Evolutionary conservation across 352 stramenopile species (phyloP).

Genomic region (Thraustochytrium sp.): DNA sequence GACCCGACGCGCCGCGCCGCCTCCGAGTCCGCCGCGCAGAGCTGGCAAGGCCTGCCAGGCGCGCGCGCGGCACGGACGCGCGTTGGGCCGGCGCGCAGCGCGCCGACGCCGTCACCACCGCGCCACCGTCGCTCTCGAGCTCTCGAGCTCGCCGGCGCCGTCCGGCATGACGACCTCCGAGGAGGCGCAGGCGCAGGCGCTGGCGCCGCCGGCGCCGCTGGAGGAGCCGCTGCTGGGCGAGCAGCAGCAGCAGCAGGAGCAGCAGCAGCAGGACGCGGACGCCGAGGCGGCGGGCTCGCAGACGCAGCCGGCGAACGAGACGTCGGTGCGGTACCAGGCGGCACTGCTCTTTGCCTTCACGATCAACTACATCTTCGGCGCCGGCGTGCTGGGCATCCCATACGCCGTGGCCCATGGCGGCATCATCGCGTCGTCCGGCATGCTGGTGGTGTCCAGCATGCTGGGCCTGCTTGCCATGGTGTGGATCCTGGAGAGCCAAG

Average conservation of each 20-base stretch:
- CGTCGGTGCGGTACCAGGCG: background rate
- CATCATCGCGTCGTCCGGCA: conserved; percentile 14
- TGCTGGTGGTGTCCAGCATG: conserved; percentile 26
- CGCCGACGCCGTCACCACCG: too few species aligned
- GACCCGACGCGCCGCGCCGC: too few species aligned
- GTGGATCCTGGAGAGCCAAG: conserved; percentile 34
- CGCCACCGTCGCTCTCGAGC: too few species aligned
- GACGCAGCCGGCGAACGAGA: background rate
- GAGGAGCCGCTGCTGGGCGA: background rate
- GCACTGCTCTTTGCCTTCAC: conserved; percentile 24
- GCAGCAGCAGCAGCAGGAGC: background rate
- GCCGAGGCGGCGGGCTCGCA: too few species aligned
- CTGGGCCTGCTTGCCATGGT: conserved; percentile 19
- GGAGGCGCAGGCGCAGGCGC: too few species aligned
- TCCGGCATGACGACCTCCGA: too few species aligned
- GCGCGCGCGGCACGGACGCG: too few species aligned
- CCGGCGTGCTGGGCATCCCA: conserved; percentile 35
- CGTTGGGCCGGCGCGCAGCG: too few species aligned
- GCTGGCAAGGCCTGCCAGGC: too few species aligned
- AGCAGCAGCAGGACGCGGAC: background rate
- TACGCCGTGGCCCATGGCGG: conserved; percentile 35
- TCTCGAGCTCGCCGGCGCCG: too few species aligned
- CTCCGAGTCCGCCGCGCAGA: too few species aligned
- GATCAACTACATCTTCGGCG: conserved; percentile 44
- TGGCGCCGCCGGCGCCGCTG: too few species aligned